These are phyloP conservation scores for Taiozyma sp. DNA, from an alignment of 1,139 yeast species.

Conservation along the genomic window DNA sequence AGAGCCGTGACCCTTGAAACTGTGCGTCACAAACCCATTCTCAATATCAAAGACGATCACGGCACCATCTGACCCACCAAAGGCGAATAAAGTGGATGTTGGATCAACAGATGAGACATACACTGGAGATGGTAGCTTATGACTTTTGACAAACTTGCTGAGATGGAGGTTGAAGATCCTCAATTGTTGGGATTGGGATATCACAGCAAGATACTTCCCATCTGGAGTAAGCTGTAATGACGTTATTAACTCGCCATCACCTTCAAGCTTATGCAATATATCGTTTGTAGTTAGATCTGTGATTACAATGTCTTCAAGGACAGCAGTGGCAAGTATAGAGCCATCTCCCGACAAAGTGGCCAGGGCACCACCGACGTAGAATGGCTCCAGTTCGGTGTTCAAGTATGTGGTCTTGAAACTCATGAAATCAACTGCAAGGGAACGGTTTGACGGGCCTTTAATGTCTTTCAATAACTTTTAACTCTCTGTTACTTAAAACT, in stretches of 20 bases:
- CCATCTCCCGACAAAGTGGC: conserved; percentile 71
- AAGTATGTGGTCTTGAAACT: conserved; percentile 31
- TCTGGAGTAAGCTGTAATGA: conserved; percentile 74
- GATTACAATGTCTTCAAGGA: conserved; percentile 67
- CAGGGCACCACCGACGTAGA: conserved; percentile 80
- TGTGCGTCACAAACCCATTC: conserved; percentile 85
- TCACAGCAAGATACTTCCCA: conserved; percentile 61
- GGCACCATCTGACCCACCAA: conserved; percentile 94
- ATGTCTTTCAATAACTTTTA: no score
- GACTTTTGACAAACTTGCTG: conserved; percentile 43
- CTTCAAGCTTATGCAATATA: conserved; percentile 60
- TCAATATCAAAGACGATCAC: conserved; percentile 91
- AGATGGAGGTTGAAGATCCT: conserved; percentile 46
- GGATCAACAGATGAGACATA: conserved; percentile 73
- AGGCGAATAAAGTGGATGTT: conserved; percentile 82
- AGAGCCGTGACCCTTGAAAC: conserved; percentile 93
- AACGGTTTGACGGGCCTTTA: neutral
- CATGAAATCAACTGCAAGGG: conserved; percentile 7
- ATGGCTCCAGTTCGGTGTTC: conserved; percentile 56
- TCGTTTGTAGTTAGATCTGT: conserved; percentile 58
- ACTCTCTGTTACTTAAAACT: no score
- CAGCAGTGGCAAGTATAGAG: conserved; percentile 70
- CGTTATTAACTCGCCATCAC: conserved; percentile 84
- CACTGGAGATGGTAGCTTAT: conserved; percentile 72
- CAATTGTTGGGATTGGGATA: conserved; percentile 83